Evolutionary conservation across 1,284 basidiomycete species (phyloP).

Genomic region (Hortiboletus rubellus): DNA sequence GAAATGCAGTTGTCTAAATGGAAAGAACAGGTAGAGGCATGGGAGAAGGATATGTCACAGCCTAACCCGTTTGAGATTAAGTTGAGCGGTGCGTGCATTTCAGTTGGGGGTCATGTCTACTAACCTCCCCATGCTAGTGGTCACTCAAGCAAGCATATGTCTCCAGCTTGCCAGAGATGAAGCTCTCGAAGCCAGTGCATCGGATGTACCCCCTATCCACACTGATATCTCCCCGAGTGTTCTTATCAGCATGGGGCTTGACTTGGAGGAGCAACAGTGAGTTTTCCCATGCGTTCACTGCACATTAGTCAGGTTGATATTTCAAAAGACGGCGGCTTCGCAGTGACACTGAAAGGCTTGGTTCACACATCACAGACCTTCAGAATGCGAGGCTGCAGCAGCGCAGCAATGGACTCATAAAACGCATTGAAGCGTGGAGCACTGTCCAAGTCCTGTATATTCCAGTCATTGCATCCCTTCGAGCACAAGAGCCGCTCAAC

Average conservation of each 20-base stretch:
- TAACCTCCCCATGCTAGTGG: background rate
- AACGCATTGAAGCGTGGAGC: background rate
- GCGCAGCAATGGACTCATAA: background rate
- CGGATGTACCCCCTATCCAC: background rate
- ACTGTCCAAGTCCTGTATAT: constrained; percentile 13
- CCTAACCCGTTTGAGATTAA: constrained; percentile 8
- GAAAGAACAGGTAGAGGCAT: constrained; percentile 2
- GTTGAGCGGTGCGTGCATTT: background rate
- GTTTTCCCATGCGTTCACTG: background rate
- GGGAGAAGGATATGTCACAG: background rate
- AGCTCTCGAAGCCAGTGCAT: background rate
- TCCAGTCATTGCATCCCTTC: background rate
- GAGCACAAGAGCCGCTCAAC: background rate
- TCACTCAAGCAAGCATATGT: background rate
- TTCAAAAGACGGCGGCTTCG: constrained; percentile 10
- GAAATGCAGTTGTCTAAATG: background rate
- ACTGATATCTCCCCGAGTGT: background rate
- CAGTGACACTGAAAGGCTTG: background rate
- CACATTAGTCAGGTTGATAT: too few relatives aligned
- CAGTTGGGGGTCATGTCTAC: too few relatives aligned
- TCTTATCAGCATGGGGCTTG: background rate
- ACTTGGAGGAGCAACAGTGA: constrained; percentile 13
- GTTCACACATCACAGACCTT: background rate
- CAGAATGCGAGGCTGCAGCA: constrained; percentile 4
- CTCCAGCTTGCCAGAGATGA: background rate